These are phyloP conservation scores for Microbotryum scabiosae DNA, from an alignment of 1,284 basidiomycete species.

Conservation along the genomic window DNA sequence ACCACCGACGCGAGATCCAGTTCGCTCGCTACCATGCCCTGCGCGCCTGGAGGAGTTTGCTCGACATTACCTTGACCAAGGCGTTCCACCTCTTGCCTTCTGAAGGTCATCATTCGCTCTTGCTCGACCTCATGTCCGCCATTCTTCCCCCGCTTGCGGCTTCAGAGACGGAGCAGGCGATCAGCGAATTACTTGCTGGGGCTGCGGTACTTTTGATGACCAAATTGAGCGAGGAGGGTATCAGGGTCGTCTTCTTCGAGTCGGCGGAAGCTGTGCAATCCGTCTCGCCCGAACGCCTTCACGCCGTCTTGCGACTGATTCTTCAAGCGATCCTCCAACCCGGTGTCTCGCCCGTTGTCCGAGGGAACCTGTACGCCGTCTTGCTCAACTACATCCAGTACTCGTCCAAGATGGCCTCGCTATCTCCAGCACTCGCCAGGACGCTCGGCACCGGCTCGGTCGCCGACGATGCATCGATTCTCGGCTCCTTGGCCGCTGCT, in stretches of 20 bases:
- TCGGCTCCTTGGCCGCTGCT: background rate
- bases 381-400: slow-evolving; percentile 76
- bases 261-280: slow-evolving; percentile 19
- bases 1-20: slow-evolving; percentile 69
- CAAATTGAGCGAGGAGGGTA: slow-evolving; percentile 64
- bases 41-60: slow-evolving; percentile 69
- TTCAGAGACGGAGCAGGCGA: slow-evolving; percentile 57
- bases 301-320: slow-evolving; percentile 63
- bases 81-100: slow-evolving; percentile 71
- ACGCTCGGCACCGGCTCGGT: slow-evolving; percentile 16
- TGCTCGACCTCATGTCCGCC: slow-evolving; percentile 77
- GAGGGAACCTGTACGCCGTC: slow-evolving; percentile 92
- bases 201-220: slow-evolving; percentile 71
- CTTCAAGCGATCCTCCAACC: slow-evolving; percentile 68
- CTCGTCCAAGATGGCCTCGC: slow-evolving; percentile 44
- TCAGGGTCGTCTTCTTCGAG: slow-evolving; percentile 37
- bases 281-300: slow-evolving; percentile 62
- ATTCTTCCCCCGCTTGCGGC: slow-evolving; percentile 44
- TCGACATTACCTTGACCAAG: slow-evolving; percentile 73
- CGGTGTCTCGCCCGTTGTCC: slow-evolving; percentile 74
- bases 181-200: slow-evolving; percentile 72
- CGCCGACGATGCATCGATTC: slow-evolving; percentile 13
- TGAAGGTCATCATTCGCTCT: slow-evolving; percentile 69
- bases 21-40: slow-evolving; percentile 62
- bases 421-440: slow-evolving; percentile 15